Evolutionary conservation across 2,329 filamentous ascomycete genomes (phyloP), one percentile per base, ranked within the genome.

Genomic region (Colletotrichum sp.): DNA sequence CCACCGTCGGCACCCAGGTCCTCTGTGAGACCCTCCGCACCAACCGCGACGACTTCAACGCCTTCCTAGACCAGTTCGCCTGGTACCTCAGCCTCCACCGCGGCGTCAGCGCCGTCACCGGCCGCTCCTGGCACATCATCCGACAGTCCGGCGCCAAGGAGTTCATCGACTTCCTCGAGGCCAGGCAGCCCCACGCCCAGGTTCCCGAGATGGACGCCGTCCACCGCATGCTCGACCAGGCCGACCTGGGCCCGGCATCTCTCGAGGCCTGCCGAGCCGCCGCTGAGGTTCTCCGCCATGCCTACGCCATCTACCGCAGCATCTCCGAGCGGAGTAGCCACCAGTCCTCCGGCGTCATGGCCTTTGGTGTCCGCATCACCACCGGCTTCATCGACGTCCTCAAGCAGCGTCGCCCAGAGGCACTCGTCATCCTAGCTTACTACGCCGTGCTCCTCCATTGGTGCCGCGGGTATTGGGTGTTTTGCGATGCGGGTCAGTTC

Each of bases 371-470:
- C 4, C 74, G 81, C 21, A 78, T 86, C 4, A 79, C 81, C 5
- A 76, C 79, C 5, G 82, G 82, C 18, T 87, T 83, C 64, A 79
- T 85, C 55, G 82, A 85, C 9, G 79, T 83, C 21, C 78, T 87
- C 34, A 80, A 81, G 18, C 82, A 83, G 32, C 79, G 82, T n/a
- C 81, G 82, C 1, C 85, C 86, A 1, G 86, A 87, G 64, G 86
- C 86, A 9, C 80, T 90, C 28, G 81, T 89, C 13, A 84, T 90
- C 8, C 80, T 91, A 26, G 88, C 87, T 8, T 86, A 90, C 78
- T 90, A 89, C 74, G 88, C 88, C 13, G 84, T 89, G 6, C 78
- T 90, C 57, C 80, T 90, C n/a, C 86, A 89, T 75, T 82, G 82
- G 16, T 85, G 83, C 55, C 81, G 84, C 10, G 75, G 79, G 6